Conservation (phyloP, 148 eudicot species). For the Camellia lanceoleosa region DNA sequence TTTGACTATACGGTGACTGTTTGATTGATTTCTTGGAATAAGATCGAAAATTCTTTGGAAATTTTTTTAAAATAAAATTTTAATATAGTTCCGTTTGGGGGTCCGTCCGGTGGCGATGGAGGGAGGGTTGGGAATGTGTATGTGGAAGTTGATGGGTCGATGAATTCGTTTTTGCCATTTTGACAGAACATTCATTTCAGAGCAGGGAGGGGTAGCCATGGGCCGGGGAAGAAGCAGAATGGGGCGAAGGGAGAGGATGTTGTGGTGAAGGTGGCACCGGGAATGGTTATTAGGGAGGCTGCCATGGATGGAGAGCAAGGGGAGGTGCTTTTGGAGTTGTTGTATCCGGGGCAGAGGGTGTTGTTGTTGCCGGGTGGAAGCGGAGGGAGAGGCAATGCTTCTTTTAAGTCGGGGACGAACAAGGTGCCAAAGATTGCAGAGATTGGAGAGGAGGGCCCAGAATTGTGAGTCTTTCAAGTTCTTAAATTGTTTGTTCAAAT, state of each 20-base stretch:
- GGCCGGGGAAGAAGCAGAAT: slow-evolving; percentile 66
- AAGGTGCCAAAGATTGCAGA: slow-evolving; percentile 94
- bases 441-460: slow-evolving; percentile 88
- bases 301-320: slow-evolving; percentile 53
- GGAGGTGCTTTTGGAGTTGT: slow-evolving; percentile 74
- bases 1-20: no score
- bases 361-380: slow-evolving; percentile 84
- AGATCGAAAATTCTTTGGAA: no score
- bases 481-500: neutral
- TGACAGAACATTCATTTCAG: slow-evolving; percentile 72
- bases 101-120: slow-evolving; percentile 96
- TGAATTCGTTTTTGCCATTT: slow-evolving; percentile 90
- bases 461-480: slow-evolving; percentile 51
- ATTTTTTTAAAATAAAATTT: no score
- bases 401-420: slow-evolving; percentile 83
- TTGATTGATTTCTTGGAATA: no score
- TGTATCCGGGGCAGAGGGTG: slow-evolving; percentile 78
- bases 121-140: slow-evolving; percentile 96
- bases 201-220: slow-evolving; percentile 77
- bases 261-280: slow-evolving; percentile 89
- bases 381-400: slow-evolving; percentile 94
- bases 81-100: no score
- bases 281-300: slow-evolving; percentile 82
- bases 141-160: slow-evolving; percentile 68
- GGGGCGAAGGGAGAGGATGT: slow-evolving; percentile 88